Percentiles rank a stretch among this genome's conserved stretches.
phyloP scores from a whole-genome alignment of 2,329 filamentous ascomycete genomes.

The Paramyrothecium roridum region DNA sequence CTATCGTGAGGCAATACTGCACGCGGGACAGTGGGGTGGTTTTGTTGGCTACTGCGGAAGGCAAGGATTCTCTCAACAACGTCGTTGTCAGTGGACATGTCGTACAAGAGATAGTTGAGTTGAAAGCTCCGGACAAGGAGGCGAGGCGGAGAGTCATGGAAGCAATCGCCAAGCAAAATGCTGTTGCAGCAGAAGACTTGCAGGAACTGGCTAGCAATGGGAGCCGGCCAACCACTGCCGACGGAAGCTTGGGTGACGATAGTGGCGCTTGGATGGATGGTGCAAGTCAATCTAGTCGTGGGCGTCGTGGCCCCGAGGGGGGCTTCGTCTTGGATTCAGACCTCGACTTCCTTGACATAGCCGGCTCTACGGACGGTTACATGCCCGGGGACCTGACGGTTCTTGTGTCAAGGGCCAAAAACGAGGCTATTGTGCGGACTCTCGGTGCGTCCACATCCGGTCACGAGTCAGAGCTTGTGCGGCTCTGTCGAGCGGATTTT shows the following conservation, averaged over 20 bases:
- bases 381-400: constrained; percentile 93
- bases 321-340: constrained; percentile 72
- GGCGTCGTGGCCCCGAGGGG: constrained; percentile 34
- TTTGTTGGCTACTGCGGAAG: constrained; percentile 84
- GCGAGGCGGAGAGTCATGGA: constrained; percentile 80
- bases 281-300: constrained; percentile 52
- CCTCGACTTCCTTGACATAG: constrained; percentile 88
- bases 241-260: constrained; percentile 46
- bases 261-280: constrained; percentile 74
- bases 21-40: constrained; percentile 77
- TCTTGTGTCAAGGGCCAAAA: constrained; percentile 81
- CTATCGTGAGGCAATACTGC: constrained; percentile 82
- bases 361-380: constrained; percentile 93
- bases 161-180: constrained; percentile 62
- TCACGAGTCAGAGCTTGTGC: constrained; percentile 48
- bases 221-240: constrained; percentile 55
- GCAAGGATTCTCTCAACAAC: constrained; percentile 89
- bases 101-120: constrained; percentile 81
- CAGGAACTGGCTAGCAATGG: constrained; percentile 35
- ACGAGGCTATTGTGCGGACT: constrained; percentile 86
- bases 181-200: constrained; percentile 33
- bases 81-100: constrained; percentile 89
- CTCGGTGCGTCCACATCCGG: constrained; percentile 54
- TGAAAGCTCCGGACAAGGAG: constrained; percentile 93
- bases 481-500: constrained; percentile 73